phyloP scores from a whole-genome alignment of 331 rosid genomes.

The Stylosanthes scabra region DNA sequence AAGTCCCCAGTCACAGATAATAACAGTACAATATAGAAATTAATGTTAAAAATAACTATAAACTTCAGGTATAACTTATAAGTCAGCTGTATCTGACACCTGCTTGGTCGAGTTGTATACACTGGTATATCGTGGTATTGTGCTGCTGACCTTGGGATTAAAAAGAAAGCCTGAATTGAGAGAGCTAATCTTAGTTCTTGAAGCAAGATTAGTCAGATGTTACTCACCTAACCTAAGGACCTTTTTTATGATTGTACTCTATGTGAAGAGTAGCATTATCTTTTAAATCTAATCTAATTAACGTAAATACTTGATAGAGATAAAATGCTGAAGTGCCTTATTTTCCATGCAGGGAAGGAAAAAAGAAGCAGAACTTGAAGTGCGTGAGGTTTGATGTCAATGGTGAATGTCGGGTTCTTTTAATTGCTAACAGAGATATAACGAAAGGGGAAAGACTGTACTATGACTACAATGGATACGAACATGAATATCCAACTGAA shows the following conservation, averaged over 20 bases:
- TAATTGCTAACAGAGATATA: slow-evolving; percentile 88
- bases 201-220: too few species aligned
- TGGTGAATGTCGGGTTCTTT: slow-evolving; percentile 83
- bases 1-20: too few species aligned
- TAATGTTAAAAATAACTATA: too few species aligned
- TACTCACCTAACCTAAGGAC: background rate
- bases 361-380: slow-evolving; percentile 89
- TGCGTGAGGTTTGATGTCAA: slow-evolving; percentile 81
- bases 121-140: too few species aligned
- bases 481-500: slow-evolving; percentile 92
- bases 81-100: too few species aligned
- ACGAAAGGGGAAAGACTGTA: slow-evolving; percentile 89
- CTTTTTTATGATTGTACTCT: background rate
- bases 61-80: too few species aligned
- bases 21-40: too few species aligned
- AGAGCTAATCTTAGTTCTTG: too few species aligned
- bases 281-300: background rate
- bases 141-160: too few species aligned
- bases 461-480: slow-evolving; percentile 90
- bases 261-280: slow-evolving; percentile 1
- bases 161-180: too few species aligned
- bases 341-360: slow-evolving; percentile 74
- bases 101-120: too few species aligned
- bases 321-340: background rate
- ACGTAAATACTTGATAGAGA: background rate